Conservation (phyloP, 805 yeast genomes). For the Pichia exigua region DNA sequence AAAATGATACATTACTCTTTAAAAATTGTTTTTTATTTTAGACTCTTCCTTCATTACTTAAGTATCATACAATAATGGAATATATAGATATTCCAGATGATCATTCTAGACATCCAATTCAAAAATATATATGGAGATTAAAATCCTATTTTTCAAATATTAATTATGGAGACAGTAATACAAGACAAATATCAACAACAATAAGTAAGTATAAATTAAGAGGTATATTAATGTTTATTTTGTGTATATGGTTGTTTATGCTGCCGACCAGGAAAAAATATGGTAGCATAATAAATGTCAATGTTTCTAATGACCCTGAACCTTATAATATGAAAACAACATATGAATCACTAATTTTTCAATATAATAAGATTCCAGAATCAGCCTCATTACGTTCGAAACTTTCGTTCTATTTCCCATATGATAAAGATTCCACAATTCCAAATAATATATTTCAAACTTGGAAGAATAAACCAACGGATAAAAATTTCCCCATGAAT, state of each 20-base stretch:
- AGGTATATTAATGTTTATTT: neutral
- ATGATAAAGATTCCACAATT: conserved; percentile 52
- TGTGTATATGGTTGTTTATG: neutral
- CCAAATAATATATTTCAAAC: conserved; percentile 91
- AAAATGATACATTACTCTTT: too few relatives aligned
- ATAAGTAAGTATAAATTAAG: neutral
- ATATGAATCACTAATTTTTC: conserved; percentile 1
- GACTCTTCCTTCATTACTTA: neutral
- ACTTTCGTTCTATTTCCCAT: conserved; percentile 67
- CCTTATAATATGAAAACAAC: conserved; percentile 4
- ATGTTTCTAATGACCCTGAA: neutral
- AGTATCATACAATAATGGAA: neutral
- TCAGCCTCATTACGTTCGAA: conserved; percentile 40
- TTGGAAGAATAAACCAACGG: conserved; percentile 68
- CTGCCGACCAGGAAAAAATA: neutral
- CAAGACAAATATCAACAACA: neutral
- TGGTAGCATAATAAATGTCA: too few relatives aligned
- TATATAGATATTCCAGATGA: conserved; percentile 4
- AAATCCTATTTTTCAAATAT: neutral
- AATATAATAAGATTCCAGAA: conserved; percentile 13
- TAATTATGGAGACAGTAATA: neutral
- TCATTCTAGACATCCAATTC: neutral
- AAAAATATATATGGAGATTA: neutral
- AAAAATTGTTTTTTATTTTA: neutral
- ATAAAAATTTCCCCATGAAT: conserved; percentile 49